phyloP scores from a whole-genome alignment of 164 flowering plant genomes.

The Liquidambar formosana region DNA sequence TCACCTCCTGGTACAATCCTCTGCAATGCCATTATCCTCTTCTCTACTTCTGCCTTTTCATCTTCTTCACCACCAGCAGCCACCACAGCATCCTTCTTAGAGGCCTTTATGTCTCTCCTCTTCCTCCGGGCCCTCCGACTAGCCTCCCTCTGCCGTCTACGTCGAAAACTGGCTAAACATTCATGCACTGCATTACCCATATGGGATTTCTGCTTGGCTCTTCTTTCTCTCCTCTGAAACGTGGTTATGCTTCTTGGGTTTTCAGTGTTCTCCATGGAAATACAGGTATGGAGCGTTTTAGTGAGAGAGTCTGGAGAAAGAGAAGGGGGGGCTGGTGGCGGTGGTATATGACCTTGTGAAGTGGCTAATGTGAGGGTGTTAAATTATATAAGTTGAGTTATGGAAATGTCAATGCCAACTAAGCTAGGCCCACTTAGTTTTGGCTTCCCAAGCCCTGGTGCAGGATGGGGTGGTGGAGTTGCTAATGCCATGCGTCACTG shows the following conservation, averaged over 20 bases:
- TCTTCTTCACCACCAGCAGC: constrained; percentile 7
- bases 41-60: constrained; percentile 48
- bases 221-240: constrained; percentile 10
- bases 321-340: background rate
- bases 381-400: constrained; percentile 40
- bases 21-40: constrained; percentile 49
- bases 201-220: background rate
- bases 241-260: background rate
- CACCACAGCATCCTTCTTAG: background rate
- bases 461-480: background rate
- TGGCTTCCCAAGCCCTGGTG: constrained; percentile 23
- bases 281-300: background rate
- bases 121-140: background rate
- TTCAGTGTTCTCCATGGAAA: constrained; percentile 13
- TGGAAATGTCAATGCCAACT: constrained; percentile 54
- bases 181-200: background rate
- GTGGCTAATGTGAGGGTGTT: constrained; percentile 9
- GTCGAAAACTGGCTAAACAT: background rate
- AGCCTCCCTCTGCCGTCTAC: too few species aligned
- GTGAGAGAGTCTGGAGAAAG: constrained; percentile 17
- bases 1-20: constrained; percentile 64
- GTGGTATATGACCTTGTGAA: background rate
- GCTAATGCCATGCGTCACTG: background rate
- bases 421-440: constrained; percentile 33
- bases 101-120: background rate